phyloP scores from a whole-genome alignment of 495 filamentous ascomycete genomes.

The Podospora australis region DNA sequence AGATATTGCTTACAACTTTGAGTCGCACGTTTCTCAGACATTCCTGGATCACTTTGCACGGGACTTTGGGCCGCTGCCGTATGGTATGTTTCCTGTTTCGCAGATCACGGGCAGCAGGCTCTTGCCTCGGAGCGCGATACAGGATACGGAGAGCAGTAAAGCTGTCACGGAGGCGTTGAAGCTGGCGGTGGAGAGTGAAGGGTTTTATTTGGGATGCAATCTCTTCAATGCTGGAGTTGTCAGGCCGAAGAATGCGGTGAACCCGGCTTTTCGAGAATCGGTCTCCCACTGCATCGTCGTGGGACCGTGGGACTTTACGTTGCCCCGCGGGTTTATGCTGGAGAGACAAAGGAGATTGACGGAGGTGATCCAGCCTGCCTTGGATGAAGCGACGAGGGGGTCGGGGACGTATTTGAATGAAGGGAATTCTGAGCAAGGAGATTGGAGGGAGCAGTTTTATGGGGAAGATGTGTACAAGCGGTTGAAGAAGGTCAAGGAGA shows the following conservation, averaged over 20 bases:
- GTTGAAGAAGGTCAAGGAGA: background rate
- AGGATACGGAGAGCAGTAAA: background rate
- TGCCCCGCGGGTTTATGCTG: background rate
- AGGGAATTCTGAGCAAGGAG: background rate
- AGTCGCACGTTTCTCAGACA: background rate
- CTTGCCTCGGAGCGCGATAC: background rate
- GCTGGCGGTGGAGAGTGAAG: background rate
- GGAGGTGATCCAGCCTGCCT: background rate
- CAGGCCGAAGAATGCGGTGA: background rate
- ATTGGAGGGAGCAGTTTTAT: conserved; percentile 1
- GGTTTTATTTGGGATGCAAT: background rate
- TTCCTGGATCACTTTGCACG: background rate
- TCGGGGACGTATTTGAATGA: background rate
- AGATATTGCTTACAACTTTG: background rate
- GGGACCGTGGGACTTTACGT: background rate
- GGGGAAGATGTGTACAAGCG: background rate
- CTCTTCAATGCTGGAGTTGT: background rate
- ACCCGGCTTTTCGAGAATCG: background rate
- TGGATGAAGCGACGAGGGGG: background rate
- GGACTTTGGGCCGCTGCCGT: background rate
- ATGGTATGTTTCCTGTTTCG: background rate
- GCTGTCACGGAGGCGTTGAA: background rate
- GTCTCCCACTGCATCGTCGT: background rate
- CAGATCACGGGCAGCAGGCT: background rate
- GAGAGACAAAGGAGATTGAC: background rate